These are phyloP conservation scores for Platanthera guangdongensis DNA, from an alignment of 106 monocot species.

Conservation along the genomic window DNA sequence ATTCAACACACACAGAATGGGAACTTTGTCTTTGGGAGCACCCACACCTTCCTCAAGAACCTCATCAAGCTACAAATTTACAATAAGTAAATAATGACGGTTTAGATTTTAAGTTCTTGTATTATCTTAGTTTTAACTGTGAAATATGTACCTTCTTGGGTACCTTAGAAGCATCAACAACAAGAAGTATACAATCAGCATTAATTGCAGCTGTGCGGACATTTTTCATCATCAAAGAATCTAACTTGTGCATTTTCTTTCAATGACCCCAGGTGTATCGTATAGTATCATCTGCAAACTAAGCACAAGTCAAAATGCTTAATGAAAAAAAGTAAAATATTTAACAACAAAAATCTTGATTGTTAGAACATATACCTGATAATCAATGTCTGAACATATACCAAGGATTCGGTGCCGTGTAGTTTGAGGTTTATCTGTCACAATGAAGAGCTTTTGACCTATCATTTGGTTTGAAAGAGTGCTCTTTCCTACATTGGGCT, in stretches of 20 bases:
- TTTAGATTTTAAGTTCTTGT: neutral
- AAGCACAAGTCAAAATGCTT: conserved; percentile 35
- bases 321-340: neutral
- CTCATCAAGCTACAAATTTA: conserved; percentile 65
- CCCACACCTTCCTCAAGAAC: conserved; percentile 78
- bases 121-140: neutral
- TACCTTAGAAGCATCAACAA: conserved; percentile 87
- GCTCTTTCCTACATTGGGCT: conserved; percentile 99
- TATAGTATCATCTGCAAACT: conserved; percentile 95
- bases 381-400: conserved; percentile 81
- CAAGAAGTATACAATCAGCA: conserved; percentile 88
- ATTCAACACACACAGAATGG: conserved; percentile 75
- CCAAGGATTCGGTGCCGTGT: conserved; percentile 95
- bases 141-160: conserved; percentile 65
- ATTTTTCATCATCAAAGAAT: conserved; percentile 98
- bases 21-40: conserved; percentile 39
- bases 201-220: conserved; percentile 75
- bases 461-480: conserved; percentile 97
- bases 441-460: conserved; percentile 97
- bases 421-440: conserved; percentile 97
- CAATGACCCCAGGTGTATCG: conserved; percentile 95
- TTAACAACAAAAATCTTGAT: neutral
- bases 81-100: conserved; percentile 2
- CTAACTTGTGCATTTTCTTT: conserved; percentile 89
- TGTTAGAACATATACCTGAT: conserved; percentile 61